A percentile compares a stretch with the other conserved stretches of the same genome.
Evolutionary conservation across 495 filamentous ascomycete genomes (phyloP).

Genomic region (Neurospora pannonica): DNA sequence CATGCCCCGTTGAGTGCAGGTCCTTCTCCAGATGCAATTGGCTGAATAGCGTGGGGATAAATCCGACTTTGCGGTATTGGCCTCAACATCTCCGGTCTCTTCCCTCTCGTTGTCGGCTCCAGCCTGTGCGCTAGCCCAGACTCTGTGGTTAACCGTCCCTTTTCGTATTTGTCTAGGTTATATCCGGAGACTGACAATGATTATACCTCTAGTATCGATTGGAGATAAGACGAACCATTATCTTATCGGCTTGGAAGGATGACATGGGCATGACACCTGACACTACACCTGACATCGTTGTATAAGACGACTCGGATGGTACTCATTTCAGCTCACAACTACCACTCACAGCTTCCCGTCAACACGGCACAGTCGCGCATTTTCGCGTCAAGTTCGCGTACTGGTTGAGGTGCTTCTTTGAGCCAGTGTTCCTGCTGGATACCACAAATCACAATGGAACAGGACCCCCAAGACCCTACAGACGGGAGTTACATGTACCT

Average conservation of each 20-base stretch:
- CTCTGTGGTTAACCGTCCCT: background rate
- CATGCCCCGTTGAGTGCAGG: too few species aligned
- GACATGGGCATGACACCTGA: background rate
- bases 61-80: too few species aligned
- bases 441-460: background rate
- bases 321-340: background rate
- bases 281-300: background rate
- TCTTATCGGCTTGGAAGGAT: background rate
- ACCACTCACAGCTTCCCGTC: background rate
- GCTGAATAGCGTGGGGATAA: too few species aligned
- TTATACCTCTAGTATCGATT: background rate
- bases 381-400: background rate
- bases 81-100: background rate
- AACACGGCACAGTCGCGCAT: background rate
- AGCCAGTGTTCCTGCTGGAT: background rate
- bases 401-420: background rate
- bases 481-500: background rate
- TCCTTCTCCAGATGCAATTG: too few species aligned
- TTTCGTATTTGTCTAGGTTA: background rate
- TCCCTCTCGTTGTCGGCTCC: background rate
- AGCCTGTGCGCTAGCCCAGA: background rate
- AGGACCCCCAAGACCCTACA: background rate
- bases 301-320: background rate
- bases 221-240: background rate
- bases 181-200: background rate